Evolutionary conservation across 2,329 filamentous ascomycete genomes (phyloP).

Genomic region (Orbilia ellipsospora): DNA sequence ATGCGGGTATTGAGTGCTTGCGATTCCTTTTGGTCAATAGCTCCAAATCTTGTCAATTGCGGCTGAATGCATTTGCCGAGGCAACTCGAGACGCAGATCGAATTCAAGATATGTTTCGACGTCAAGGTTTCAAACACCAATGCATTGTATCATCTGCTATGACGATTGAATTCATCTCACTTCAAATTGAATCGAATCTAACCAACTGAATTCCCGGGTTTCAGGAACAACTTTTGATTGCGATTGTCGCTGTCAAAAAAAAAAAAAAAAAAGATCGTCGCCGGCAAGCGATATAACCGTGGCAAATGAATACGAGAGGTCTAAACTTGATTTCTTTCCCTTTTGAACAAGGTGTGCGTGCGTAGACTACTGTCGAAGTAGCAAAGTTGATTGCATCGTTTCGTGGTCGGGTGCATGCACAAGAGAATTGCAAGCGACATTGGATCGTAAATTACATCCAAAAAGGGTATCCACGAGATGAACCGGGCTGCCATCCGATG

Average conservation of each 20-base stretch:
- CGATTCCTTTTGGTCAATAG: neutral
- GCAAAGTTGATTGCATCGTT: no score
- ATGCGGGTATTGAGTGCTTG: neutral
- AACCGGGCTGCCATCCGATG: constrained; percentile 26
- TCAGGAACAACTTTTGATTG: no score
- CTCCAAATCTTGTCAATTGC: neutral
- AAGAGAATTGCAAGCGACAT: neutral
- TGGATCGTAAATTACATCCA: constrained; percentile 3
- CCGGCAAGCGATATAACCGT: no score
- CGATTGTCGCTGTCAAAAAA: no score
- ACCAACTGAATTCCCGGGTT: neutral
- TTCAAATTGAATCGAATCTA: neutral
- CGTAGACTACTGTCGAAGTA: no score
- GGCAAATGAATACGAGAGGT: no score
- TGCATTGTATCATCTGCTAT: neutral
- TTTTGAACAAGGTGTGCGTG: no score
- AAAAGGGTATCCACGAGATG: constrained; percentile 3
- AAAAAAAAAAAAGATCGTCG: no score
- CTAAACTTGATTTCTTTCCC: no score
- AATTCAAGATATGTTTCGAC: no score
- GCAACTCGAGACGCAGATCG: neutral
- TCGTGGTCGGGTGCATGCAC: neutral
- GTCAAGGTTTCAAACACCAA: no score
- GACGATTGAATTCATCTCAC: neutral
- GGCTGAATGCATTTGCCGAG: neutral